Evolutionary conservation across 192 early-diverging fungal species (phyloP).

Genomic region (Gorgonomyces haynaldii): DNA sequence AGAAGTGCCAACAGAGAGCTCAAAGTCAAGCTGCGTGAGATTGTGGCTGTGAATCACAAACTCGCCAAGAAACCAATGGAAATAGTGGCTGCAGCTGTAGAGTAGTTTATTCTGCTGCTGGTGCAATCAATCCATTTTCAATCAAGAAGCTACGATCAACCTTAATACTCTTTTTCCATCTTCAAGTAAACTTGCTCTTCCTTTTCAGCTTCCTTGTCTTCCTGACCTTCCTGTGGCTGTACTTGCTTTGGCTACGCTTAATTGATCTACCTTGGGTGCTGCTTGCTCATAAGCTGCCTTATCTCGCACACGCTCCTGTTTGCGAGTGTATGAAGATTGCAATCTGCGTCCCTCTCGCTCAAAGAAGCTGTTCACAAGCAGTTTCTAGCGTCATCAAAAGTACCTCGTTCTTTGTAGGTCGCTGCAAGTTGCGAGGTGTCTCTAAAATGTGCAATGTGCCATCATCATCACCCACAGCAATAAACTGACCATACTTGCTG

Average conservation of each 20-base stretch:
- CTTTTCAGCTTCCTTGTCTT: conserved; percentile 9
- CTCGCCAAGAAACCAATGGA: conserved; percentile 17
- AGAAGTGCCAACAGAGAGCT: conserved; percentile 27
- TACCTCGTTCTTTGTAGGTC: conserved; percentile 47
- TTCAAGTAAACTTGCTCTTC: conserved; percentile 15
- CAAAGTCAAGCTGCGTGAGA: conserved; percentile 26
- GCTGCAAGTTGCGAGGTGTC: conserved; percentile 38
- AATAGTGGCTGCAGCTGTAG: background rate
- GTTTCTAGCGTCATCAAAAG: conserved; percentile 18
- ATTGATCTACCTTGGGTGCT: conserved; percentile 15
- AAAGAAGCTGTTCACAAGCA: conserved; percentile 32
- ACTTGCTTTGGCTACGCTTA: background rate
- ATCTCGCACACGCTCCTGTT: conserved; percentile 27
- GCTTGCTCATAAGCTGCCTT: conserved; percentile 28
- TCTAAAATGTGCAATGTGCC: conserved; percentile 55
- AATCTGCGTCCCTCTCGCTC: conserved; percentile 42
- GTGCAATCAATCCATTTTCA: conserved; percentile 3
- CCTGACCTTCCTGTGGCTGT: conserved; percentile 4
- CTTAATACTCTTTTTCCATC: conserved; percentile 12
- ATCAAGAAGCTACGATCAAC: too few relatives aligned
- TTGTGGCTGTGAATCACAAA: conserved; percentile 33
- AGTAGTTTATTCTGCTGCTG: conserved; percentile 10
- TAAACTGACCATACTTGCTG: conserved; percentile 40
- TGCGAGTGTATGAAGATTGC: conserved; percentile 26
- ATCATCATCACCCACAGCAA: conserved; percentile 50